A percentile compares a stretch with the other conserved stretches of the same genome.
phyloP scores from a whole-genome alignment of 768 basidiomycete genomes.

The Floccularia luteovirens region DNA sequence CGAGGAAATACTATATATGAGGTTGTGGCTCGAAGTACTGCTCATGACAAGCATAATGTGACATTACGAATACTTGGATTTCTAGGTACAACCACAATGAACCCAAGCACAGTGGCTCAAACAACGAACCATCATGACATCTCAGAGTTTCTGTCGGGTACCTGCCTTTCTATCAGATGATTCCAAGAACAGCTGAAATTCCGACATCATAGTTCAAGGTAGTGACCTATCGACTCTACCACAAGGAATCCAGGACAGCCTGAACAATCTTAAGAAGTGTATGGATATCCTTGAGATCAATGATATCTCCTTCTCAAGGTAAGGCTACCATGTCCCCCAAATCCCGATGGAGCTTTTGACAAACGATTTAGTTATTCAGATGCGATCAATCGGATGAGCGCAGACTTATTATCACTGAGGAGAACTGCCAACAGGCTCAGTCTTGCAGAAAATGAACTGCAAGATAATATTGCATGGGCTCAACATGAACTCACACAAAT shows the following conservation, averaged over 20 bases:
- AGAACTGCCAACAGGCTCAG: slow-evolving; percentile 23
- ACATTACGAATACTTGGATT: too few species aligned
- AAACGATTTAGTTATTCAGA: slow-evolving; percentile 24
- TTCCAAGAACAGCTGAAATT: too few species aligned
- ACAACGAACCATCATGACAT: too few species aligned
- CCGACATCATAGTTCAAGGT: background rate
- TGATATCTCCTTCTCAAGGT: slow-evolving; percentile 28
- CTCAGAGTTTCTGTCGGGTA: too few species aligned
- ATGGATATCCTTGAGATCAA: slow-evolving; percentile 23
- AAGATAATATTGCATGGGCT: slow-evolving; percentile 20
- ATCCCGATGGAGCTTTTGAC: background rate
- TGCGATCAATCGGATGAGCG: slow-evolving; percentile 24
- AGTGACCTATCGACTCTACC: slow-evolving; percentile 1
- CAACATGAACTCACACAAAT: slow-evolving; percentile 28
- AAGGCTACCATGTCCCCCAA: background rate
- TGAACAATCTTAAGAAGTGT: slow-evolving; percentile 18
- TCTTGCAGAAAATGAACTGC: slow-evolving; percentile 28
- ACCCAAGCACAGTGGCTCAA: too few species aligned
- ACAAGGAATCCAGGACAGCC: slow-evolving; percentile 11
- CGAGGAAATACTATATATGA: too few species aligned
- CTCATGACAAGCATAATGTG: too few species aligned
- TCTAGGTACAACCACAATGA: too few species aligned
- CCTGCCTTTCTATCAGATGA: too few species aligned
- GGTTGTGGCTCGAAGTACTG: too few species aligned
- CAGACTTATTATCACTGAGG: slow-evolving; percentile 19